Evolutionary conservation across 2,329 filamentous ascomycete species (phyloP).

Genomic region (Phialemoniopsis sp.): DNA sequence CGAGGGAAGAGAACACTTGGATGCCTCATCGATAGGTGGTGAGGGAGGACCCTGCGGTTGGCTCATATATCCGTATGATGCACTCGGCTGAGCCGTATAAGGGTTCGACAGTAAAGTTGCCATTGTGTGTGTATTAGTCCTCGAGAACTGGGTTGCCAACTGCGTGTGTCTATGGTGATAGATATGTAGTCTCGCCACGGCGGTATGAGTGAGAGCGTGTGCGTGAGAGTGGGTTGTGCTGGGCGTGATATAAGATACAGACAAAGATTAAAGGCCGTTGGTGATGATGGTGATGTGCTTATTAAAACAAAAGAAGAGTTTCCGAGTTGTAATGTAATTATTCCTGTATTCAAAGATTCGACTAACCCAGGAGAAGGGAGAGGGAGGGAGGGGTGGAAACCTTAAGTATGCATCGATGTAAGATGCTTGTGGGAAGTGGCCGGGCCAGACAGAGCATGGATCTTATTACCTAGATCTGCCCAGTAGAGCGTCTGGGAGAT

Average conservation of each 20-base stretch:
- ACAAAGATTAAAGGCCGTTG: too few species aligned
- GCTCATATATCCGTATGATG: constrained; percentile 44
- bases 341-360: constrained; percentile 10
- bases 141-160: neutral
- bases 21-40: constrained; percentile 67
- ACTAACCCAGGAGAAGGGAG: constrained; percentile 12
- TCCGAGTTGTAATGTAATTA: too few species aligned
- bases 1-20: constrained; percentile 83
- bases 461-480: too few species aligned
- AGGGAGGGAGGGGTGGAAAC: constrained; percentile 31
- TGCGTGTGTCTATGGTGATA: constrained; percentile 4
- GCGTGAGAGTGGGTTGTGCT: too few species aligned
- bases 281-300: constrained; percentile 3
- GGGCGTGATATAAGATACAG: too few species aligned
- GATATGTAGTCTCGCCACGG: too few species aligned
- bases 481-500: constrained; percentile 1
- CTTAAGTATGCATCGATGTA: constrained; percentile 39
- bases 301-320: constrained; percentile 5
- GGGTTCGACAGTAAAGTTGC: constrained; percentile 36
- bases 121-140: constrained; percentile 24
- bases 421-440: constrained; percentile 31
- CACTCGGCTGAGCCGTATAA: constrained; percentile 40
- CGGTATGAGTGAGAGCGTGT: too few species aligned
- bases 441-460: constrained; percentile 20
- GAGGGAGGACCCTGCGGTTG: constrained; percentile 65